These are phyloP conservation scores for Pachyrhizus erosus DNA, from an alignment of 306 rosid species.

Conservation along the genomic window DNA sequence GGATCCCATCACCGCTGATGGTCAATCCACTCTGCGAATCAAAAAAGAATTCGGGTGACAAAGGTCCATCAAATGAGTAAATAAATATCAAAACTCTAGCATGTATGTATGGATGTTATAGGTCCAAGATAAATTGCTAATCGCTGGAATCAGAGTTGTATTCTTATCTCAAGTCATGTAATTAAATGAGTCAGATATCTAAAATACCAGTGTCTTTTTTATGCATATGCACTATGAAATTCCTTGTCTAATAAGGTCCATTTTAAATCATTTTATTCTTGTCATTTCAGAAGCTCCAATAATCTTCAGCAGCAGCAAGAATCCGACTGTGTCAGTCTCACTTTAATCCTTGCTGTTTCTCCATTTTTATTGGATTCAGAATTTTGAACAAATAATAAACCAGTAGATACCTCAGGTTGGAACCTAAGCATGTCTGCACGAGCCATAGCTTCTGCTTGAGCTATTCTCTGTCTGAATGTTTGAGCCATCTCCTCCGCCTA, in stretches of 20 bases:
- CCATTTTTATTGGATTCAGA: constrained; percentile 21
- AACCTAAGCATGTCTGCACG: constrained; percentile 91
- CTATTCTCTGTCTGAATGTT: constrained; percentile 92
- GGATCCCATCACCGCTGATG: constrained; percentile 67
- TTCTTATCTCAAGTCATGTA: constrained; percentile 1
- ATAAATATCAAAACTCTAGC: not conserved
- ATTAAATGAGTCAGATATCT: not conserved
- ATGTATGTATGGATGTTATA: not conserved
- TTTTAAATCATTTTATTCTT: not conserved
- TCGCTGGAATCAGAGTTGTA: not conserved
- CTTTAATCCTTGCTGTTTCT: constrained; percentile 14
- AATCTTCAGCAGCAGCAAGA: constrained; percentile 16
- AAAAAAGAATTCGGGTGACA: not conserved
- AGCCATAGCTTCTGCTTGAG: constrained; percentile 99
- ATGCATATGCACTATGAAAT: not conserved
- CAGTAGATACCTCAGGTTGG: constrained; percentile 81
- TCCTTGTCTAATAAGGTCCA: not conserved
- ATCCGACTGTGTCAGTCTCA: constrained; percentile 12
- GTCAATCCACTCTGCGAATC: constrained; percentile 72
- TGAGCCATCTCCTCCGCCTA: constrained; percentile 99
- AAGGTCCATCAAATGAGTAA: constrained; percentile 12
- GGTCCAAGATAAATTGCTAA: constrained; percentile 19
- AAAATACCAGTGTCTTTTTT: not conserved
- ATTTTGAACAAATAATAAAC: constrained; percentile 30
- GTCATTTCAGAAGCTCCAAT: constrained; percentile 9